These are phyloP conservation scores for Phalaenopsis aphrodite DNA, from an alignment of 106 monocot species.

Conservation along the genomic window DNA sequence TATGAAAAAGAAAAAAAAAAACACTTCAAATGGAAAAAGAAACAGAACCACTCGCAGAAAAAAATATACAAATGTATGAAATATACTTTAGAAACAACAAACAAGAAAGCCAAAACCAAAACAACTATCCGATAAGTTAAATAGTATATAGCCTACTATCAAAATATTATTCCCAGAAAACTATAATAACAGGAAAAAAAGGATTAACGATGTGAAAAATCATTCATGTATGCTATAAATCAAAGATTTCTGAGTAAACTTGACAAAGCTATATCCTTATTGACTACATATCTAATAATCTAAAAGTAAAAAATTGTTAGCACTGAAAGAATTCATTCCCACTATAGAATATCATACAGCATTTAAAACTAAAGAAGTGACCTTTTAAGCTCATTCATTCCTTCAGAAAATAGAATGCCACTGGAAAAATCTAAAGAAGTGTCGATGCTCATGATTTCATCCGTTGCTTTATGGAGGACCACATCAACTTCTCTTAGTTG, in stretches of 20 bases:
- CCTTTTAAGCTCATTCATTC: slow-evolving; percentile 77
- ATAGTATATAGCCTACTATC: not conserved
- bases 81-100: not conserved
- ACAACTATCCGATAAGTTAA: not conserved
- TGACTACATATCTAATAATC: not conserved
- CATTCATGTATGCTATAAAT: not conserved
- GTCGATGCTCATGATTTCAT: slow-evolving; percentile 79
- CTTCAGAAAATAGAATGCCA: slow-evolving; percentile 60
- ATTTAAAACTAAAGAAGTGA: slow-evolving; percentile 16
- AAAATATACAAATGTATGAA: not conserved
- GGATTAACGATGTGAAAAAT: not conserved
- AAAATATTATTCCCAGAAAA: not conserved
- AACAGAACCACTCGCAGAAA: no score
- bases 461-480: slow-evolving; percentile 95
- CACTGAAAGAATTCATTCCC: not conserved
- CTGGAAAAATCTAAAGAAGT: slow-evolving; percentile 34
- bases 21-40: not conserved
- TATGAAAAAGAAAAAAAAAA: not conserved
- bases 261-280: not conserved
- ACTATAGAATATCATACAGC: not conserved
- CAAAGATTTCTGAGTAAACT: not conserved
- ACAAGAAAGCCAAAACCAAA: not conserved
- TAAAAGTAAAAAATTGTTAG: not conserved
- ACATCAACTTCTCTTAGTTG: slow-evolving; percentile 75
- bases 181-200: not conserved